Percentiles rank a stretch among this genome's conserved stretches.
phyloP scores from a whole-genome alignment of 73 alveolate genomes.

The Paraurostyla sp. region DNA sequence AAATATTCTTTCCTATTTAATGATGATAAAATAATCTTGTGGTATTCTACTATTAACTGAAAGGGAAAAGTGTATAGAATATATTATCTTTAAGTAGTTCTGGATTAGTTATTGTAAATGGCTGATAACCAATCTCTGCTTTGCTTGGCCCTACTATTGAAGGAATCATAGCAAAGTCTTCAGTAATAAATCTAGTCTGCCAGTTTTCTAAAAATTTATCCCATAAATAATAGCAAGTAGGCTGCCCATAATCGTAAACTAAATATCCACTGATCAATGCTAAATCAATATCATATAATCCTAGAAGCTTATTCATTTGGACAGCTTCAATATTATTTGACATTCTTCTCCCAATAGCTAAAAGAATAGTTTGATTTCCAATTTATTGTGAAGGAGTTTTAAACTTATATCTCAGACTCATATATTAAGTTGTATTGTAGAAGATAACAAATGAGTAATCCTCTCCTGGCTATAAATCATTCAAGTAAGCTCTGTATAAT shows the following conservation, averaged over 20 bases:
- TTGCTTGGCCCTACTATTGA: not conserved
- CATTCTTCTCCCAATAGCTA: not conserved
- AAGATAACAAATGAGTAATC: not conserved
- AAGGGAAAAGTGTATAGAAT: conserved; percentile 33
- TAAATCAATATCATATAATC: not conserved
- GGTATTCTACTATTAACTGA: not conserved
- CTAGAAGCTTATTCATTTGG: not conserved
- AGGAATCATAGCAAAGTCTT: not conserved
- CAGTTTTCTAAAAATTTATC: not conserved
- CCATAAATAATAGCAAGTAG: conserved; percentile 14
- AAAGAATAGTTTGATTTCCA: not conserved
- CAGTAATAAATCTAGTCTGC: not conserved
- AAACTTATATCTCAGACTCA: not conserved
- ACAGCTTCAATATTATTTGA: not conserved
- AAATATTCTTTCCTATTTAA: not conserved
- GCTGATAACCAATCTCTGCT: conserved; percentile 22
- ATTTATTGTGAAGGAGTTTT: not conserved
- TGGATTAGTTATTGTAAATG: not conserved
- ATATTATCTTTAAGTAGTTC: not conserved
- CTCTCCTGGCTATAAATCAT: not conserved
- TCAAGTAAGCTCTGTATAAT: not conserved
- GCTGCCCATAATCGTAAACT: conserved; percentile 16
- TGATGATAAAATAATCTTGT: not conserved
- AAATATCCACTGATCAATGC: conserved; percentile 16
- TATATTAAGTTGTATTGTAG: not conserved